Evolutionary conservation across 805 yeast genomes (phyloP).

Genomic region (Suhomyces prunicola): DNA sequence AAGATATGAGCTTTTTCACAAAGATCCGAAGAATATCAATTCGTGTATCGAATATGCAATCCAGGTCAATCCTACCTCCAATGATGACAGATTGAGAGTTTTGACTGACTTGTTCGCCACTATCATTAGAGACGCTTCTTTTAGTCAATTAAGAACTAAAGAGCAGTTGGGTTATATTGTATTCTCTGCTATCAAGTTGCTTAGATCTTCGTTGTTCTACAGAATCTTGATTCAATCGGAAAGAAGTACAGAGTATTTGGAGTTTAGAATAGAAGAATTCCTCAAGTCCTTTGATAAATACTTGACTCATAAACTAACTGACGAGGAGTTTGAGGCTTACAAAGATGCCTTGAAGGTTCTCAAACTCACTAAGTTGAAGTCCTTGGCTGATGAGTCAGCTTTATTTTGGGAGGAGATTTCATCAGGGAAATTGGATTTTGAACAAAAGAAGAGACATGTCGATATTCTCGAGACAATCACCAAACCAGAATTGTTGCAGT

Average conservation of each 20-base stretch:
- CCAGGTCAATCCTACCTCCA: constrained; percentile 52
- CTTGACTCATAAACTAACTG: constrained; percentile 47
- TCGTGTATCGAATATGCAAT: constrained; percentile 78
- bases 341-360: constrained; percentile 64
- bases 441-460: constrained; percentile 55
- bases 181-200: constrained; percentile 65
- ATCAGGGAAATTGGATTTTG: constrained; percentile 77
- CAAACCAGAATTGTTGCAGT: constrained; percentile 54
- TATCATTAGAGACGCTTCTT: constrained; percentile 81
- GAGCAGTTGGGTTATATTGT: constrained; percentile 96
- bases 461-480: constrained; percentile 50
- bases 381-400: constrained; percentile 70
- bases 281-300: constrained; percentile 45
- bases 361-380: constrained; percentile 70
- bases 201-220: constrained; percentile 70
- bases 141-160: constrained; percentile 83
- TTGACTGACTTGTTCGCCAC: constrained; percentile 66
- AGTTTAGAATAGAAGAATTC: constrained; percentile 71
- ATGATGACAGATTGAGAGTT: constrained; percentile 35
- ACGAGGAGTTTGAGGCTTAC: constrained; percentile 65
- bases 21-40: constrained; percentile 71
- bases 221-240: constrained; percentile 83
- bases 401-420: constrained; percentile 66
- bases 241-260: constrained; percentile 67
- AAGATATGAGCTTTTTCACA: constrained; percentile 49